Evolutionary conservation across 2,329 filamentous ascomycete species (phyloP), one percentile per base, ranked within the genome.

Genomic region (Nannizzia gypsea): DNA sequence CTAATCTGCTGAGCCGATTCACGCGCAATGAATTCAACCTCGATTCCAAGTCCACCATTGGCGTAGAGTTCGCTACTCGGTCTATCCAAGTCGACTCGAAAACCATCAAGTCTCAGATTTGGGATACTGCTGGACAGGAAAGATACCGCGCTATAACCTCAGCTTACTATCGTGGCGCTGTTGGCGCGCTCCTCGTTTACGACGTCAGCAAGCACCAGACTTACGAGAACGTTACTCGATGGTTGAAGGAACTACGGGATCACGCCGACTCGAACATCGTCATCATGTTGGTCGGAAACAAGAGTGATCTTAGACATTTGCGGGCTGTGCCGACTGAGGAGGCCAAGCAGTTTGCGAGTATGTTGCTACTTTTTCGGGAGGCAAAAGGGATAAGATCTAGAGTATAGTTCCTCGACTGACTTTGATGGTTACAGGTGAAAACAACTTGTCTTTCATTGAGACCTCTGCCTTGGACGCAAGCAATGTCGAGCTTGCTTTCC

Each of bases 21-120:
- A 97, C 93, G 70, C 90, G 93, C 75, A 97, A 99, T 78, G 93
- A 99, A 80, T 99, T 99, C 87, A 97, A 97, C 80, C 84, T 97
- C 67, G 93, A 99, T 79, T 95, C 92, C 76, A 97, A 99, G 85
- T 97, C 93, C 65, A 99, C 93, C 69, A 99, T 99, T 78, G 93
- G 93, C 71, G 93, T 99, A 76, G 93, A 99, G 79, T 99, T 99
- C 75, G 93, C 95, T 70, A 99, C 93, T 68, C 87, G 93, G 66
- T 96, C 90, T 67, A 99, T 99, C 74, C 92, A 97, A 78, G 93
- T 99, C 71, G 93, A 99, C 78, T 88, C 89, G 73, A 99, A 99
- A 84, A 99, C 93, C 65, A 99, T 99, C 85, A 99, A 99, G 83
- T 93, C 93, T 69, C 93, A 99, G 81, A 99, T 99, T 72, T 99